Base-by-base conservation (phyloP, 768 basidiomycete species). In the Leccinum broughii region DNA sequence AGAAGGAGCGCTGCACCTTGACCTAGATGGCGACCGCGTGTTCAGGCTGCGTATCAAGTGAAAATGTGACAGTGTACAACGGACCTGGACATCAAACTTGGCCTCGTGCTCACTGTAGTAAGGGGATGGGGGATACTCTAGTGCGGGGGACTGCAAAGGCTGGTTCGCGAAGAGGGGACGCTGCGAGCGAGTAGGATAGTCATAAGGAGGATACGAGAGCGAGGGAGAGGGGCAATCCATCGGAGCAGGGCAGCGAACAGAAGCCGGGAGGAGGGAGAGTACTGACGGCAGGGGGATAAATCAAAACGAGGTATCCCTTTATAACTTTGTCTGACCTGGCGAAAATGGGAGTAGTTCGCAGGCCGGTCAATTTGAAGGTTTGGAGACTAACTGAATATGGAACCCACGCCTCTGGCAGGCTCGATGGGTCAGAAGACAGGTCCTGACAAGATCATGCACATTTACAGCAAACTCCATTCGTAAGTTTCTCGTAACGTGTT, bases 351-450 rank as follows among this genome's bases (percentile, higher is more conserved):
- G 44, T 44, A 20, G 58, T 66, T 68, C 59, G 60, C 61, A 62
- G 58, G 39, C 56, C 60, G 66, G 64, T 20, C 63, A 68, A 58
- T 61, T 61, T 61, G 63, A 60, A 44, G 20, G 53, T 35, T 22
- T 55, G 37, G 22, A 50, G 62, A 59, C 70, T 63, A 67, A 50
- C 70, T 66, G 60, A 58, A 62, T 68, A 72, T 69, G 63, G 69
- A 57, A 70, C 66, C 70, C 70, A 72, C 70, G 71, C 69, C 59
- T 70, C 51, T 68, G 68, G 55, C 69, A 70, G 70, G 70, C 61
- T 68, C 64, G 62, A 66, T 57, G 58, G 67, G 68, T 65, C 66
- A 72, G 70, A 70, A 65, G 69, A 70, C 65, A 60, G 60, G 66
- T 51, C 64, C 59, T 62, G 69, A 63, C 70, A 34, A 70, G 63